Evolutionary conservation across 2,329 filamentous ascomycete species (phyloP).

Genomic region (Drechslerella dactyloides): DNA sequence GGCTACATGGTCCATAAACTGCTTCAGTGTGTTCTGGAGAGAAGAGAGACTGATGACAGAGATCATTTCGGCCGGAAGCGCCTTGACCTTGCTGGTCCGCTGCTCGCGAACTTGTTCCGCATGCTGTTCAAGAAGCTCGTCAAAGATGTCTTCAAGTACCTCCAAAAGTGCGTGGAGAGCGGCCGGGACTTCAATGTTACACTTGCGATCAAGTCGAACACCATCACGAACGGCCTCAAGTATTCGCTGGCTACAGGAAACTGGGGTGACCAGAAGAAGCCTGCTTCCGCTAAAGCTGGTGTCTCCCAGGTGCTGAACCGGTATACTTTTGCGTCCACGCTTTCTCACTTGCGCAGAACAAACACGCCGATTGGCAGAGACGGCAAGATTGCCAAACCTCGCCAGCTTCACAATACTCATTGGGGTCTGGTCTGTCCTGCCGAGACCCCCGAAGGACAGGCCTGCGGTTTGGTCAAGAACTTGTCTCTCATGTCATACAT

Average conservation of each 20-base stretch:
- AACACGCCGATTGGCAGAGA: conserved; percentile 98
- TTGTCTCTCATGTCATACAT: conserved; percentile 97
- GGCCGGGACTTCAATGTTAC: conserved; percentile 88
- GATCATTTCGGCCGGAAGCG: conserved; percentile 99
- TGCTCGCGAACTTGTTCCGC: conserved; percentile 95
- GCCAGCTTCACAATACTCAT: conserved; percentile 97
- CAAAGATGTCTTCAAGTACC: conserved; percentile 85
- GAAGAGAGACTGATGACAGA: conserved; percentile 92
- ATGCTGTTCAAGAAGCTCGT: conserved; percentile 89
- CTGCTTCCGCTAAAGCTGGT: conserved; percentile 89
- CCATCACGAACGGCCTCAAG: conserved; percentile 90
- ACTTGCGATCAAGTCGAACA: conserved; percentile 86
- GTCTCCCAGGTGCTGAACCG: conserved; percentile 97
- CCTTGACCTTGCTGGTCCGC: conserved; percentile 88
- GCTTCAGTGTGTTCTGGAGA: conserved; percentile 88
- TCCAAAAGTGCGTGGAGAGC: conserved; percentile 89
- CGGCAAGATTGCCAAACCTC: conserved; percentile 96
- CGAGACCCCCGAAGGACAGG: conserved; percentile 96
- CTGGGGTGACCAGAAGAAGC: conserved; percentile 99
- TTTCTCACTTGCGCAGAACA: conserved; percentile 94
- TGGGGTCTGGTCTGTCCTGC: conserved; percentile 98
- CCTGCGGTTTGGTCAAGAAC: conserved; percentile 98
- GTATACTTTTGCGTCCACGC: conserved; percentile 94
- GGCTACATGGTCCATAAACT: conserved; percentile 99
- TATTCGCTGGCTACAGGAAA: conserved; percentile 98